These are phyloP conservation scores for Plasmodium relictum DNA, from an alignment of 169 alveolate species.

Conservation along the genomic window DNA sequence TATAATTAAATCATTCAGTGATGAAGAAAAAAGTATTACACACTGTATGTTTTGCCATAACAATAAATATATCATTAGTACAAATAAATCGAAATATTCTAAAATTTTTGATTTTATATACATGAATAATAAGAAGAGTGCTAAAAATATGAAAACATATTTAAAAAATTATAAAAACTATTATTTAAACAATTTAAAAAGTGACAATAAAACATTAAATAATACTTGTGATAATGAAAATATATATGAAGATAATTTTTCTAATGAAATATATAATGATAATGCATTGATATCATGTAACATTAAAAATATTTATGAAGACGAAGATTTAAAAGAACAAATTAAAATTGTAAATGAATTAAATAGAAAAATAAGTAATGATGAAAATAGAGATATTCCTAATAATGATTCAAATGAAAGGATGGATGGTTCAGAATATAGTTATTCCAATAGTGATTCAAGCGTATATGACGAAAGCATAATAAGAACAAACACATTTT, in stretches of 20 bases:
- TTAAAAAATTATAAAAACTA: conserved; percentile 35
- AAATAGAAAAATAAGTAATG: conserved; percentile 30
- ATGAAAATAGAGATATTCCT: not conserved
- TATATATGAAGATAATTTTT: conserved; percentile 31
- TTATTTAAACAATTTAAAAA: conserved; percentile 17
- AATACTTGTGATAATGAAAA: not conserved
- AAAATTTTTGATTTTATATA: conserved; percentile 68
- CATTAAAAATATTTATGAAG: conserved; percentile 41
- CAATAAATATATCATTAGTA: conserved; percentile 72
- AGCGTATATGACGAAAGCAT: conserved; percentile 51
- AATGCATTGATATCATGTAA: conserved; percentile 18
- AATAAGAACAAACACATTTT: conserved; percentile 20
- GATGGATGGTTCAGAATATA: conserved; percentile 9
- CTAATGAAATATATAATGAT: conserved; percentile 32
- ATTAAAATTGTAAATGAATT: conserved; percentile 64
- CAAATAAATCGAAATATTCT: conserved; percentile 41
- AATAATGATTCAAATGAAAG: not conserved
- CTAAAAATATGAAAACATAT: conserved; percentile 58
- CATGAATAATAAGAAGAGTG: conserved; percentile 62
- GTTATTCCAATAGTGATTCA: conserved; percentile 57
- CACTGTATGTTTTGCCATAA: conserved; percentile 73
- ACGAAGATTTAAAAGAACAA: conserved; percentile 42
- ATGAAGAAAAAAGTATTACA: conserved; percentile 73
- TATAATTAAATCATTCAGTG: conserved; percentile 56
- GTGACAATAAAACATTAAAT: not conserved